Evolutionary conservation across 495 filamentous ascomycete species (phyloP), one percentile per base, ranked within the genome.

Genomic region (Penicillium ochrochloron): DNA sequence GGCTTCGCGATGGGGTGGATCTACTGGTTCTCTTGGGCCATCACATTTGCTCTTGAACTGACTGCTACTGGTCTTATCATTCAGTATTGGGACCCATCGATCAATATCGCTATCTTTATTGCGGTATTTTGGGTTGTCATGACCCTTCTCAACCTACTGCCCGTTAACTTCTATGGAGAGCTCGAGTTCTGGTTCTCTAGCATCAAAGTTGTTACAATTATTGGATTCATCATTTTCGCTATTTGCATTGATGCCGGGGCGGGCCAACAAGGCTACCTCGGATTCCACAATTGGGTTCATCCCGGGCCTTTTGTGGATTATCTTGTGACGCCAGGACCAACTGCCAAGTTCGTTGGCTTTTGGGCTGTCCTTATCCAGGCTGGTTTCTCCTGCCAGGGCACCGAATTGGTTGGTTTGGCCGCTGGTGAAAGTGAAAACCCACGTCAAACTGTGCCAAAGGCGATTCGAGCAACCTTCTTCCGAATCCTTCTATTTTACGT

Each of bases 1-100:
- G 88, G 89, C 46, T 91, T 91, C 65, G 85, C 88, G 19, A 83
- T 90, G 62, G 88, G 88, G 19, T 91, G 88, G 87, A 90, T 89
- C 63, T 86, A 82, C 62, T 83, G 81, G 80, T 82, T 82, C 61
- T 63, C 60, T 7, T 67, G 65, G 72, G 74, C 80, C 17, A 85
- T 88, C 21, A 90, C 87, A 0, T 85, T 86, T 48, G 87, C 85
- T 42, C 80, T 89, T 23, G 88, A 90, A 64, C 84, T 91, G 11
- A 85, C 85, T 2, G 88, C 88, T 1, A 85, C 89, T 2, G 81
- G 86, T 12, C 73, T 90, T n/a, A 84, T 91, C 58, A 86, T 92
- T 27, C 82, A 87, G 60, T 92, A 84, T 72, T 92, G 90, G 90
- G 75, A 87, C 37, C 67, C 70, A 17, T 62, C 73, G 14, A 78